Percentiles rank a stretch among this genome's conserved stretches.
These are phyloP conservation scores for Scutellaria minor DNA, from an alignment of 257 asterid species.

Conservation along the genomic window DNA sequence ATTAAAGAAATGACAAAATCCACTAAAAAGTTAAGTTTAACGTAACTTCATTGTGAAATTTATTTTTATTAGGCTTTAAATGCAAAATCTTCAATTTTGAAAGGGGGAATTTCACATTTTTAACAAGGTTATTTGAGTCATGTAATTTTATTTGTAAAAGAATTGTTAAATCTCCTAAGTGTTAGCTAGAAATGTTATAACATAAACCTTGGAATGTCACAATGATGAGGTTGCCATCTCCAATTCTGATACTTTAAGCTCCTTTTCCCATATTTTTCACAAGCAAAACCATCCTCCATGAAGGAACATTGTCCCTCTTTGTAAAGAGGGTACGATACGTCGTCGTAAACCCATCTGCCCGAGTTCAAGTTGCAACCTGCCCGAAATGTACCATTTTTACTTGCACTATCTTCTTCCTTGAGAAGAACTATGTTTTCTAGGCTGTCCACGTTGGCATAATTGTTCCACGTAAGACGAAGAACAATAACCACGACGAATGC, in stretches of 20 bases:
- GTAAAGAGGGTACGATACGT: constrained; percentile 42
- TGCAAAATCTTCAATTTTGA: too few relatives aligned
- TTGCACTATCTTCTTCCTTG: not conserved
- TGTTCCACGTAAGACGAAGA: constrained; percentile 15
- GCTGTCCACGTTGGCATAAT: not conserved
- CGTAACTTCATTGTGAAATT: too few relatives aligned
- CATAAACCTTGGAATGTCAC: constrained; percentile 36
- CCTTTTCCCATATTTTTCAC: constrained; percentile 45
- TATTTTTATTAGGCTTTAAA: too few relatives aligned
- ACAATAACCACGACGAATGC: not conserved
- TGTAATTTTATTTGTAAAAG: too few relatives aligned
- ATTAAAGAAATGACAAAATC: too few relatives aligned
- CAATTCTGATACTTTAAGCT: constrained; percentile 44
- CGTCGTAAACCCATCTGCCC: constrained; percentile 47
- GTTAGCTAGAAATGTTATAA: too few relatives aligned
- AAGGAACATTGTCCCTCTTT: constrained; percentile 44
- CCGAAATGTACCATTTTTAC: not conserved
- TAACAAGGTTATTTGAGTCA: too few relatives aligned
- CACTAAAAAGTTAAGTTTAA: too few relatives aligned
- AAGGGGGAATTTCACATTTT: too few relatives aligned
- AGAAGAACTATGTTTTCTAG: not conserved
- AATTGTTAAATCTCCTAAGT: too few relatives aligned
- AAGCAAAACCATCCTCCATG: constrained; percentile 44
- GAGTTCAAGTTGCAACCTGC: constrained; percentile 35
- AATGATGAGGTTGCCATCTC: constrained; percentile 61